These are phyloP conservation scores for Aquilaria malaccensis DNA, from an alignment of 345 rosid genomes.

Conservation along the genomic window DNA sequence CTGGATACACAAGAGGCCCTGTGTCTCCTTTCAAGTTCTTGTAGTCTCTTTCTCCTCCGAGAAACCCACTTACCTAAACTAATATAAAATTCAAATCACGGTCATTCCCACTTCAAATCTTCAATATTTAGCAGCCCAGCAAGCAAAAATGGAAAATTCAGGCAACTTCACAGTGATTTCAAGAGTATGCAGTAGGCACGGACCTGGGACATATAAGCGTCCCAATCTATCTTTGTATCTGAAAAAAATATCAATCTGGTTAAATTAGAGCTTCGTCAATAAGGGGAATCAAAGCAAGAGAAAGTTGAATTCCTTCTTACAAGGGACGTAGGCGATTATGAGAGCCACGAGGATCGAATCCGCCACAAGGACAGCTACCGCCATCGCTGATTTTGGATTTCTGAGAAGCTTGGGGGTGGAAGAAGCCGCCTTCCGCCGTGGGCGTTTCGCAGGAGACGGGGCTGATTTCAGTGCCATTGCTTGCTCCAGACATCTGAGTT, in stretches of 20 bases:
- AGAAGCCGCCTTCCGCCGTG: constrained; percentile 16
- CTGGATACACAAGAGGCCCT: constrained; percentile 94
- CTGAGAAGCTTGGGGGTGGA: constrained; percentile 16
- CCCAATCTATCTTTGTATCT: constrained; percentile 99
- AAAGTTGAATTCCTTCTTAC: constrained; percentile 32
- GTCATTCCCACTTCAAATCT: constrained; percentile 8
- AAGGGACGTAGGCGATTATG: constrained; percentile 74
- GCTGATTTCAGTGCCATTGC: constrained; percentile 21
- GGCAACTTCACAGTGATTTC: not conserved
- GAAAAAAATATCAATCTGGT: constrained; percentile 8
- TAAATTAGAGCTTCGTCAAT: not conserved
- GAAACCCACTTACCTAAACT: constrained; percentile 75
- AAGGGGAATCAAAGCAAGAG: not conserved
- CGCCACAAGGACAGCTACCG: constrained; percentile 35
- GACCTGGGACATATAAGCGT: constrained; percentile 98
- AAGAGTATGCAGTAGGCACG: constrained; percentile 1
- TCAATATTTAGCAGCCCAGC: not conserved
- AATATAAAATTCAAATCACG: constrained; percentile 2
- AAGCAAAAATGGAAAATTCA: not conserved
- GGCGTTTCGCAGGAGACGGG: constrained; percentile 17
- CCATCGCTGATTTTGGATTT: constrained; percentile 34
- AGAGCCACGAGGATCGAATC: constrained; percentile 68
- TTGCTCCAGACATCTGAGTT: not conserved
- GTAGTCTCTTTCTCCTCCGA: constrained; percentile 89
- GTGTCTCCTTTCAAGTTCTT: constrained; percentile 85